Conservation (phyloP, 2,329 filamentous ascomycete species). For the Dothistroma pini region DNA sequence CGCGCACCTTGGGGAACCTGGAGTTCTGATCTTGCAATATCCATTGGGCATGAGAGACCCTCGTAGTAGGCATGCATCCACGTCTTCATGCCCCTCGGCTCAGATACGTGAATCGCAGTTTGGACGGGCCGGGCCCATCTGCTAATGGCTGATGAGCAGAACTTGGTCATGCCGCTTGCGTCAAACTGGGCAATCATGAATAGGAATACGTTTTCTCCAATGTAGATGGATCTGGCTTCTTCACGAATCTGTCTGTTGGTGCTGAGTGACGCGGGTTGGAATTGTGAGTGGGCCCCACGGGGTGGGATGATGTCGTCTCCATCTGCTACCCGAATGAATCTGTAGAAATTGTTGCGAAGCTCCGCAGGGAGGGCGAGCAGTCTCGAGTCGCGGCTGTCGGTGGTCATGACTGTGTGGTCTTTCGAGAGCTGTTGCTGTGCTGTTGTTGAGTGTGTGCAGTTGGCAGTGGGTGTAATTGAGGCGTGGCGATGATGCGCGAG, state of each 20-base stretch:
- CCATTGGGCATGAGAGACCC: not conserved
- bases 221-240: conserved; percentile 44
- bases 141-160: not conserved
- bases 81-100: not conserved
- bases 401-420: not conserved
- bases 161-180: not conserved
- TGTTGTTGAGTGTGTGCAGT: not conserved
- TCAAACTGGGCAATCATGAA: conserved; percentile 4
- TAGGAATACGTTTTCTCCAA: conserved; percentile 44
- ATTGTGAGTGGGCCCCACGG: not conserved
- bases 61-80: not conserved
- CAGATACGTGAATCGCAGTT: not conserved
- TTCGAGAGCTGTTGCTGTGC: not conserved
- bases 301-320: not conserved
- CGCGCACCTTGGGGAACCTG: not conserved
- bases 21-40: not conserved
- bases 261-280: conserved; percentile 9
- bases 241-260: conserved; percentile 30
- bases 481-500: not conserved
- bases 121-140: not conserved
- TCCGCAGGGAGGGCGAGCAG: conserved; percentile 6
- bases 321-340: conserved; percentile 1
- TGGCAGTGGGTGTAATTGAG: not conserved
- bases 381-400: not conserved
- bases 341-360: conserved; percentile 7